Conservation (phyloP, 768 basidiomycete genomes). For the Hebeloma cylindrosporum region DNA sequence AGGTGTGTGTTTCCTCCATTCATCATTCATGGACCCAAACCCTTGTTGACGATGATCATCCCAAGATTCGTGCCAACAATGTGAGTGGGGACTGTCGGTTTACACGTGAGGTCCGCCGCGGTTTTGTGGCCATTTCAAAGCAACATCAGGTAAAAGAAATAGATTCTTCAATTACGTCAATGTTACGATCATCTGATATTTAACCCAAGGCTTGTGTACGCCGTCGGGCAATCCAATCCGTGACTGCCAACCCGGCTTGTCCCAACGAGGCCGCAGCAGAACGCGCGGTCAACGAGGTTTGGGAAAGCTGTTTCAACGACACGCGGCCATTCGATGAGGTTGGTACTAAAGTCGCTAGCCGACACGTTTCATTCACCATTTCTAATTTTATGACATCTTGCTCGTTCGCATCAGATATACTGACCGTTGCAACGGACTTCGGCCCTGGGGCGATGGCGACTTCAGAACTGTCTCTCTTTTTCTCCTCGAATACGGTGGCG, state of each 20-base stretch:
- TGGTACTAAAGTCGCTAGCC: slow-evolving; percentile 6
- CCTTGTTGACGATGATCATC: slow-evolving; percentile 1
- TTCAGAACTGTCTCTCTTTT: too few species aligned
- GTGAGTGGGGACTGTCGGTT: slow-evolving; percentile 92
- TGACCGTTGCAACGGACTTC: slow-evolving; percentile 10
- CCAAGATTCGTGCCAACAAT: slow-evolving; percentile 91
- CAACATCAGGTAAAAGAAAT: slow-evolving; percentile 89
- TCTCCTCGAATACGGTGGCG: too few species aligned
- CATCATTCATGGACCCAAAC: background rate
- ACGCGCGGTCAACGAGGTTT: slow-evolving; percentile 92
- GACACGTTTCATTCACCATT: slow-evolving; percentile 1
- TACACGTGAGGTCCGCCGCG: slow-evolving; percentile 76
- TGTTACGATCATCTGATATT: slow-evolving; percentile 7
- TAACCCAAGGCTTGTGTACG: slow-evolving; percentile 78
- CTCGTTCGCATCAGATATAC: slow-evolving; percentile 21
- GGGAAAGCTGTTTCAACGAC: slow-evolving; percentile 94
- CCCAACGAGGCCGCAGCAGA: slow-evolving; percentile 76
- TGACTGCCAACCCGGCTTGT: slow-evolving; percentile 78
- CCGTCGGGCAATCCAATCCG: slow-evolving; percentile 80
- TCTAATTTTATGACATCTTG: slow-evolving; percentile 16
- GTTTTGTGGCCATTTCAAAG: slow-evolving; percentile 80
- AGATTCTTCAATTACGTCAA: slow-evolving; percentile 9
- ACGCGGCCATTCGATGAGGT: slow-evolving; percentile 98
- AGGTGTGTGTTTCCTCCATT: slow-evolving; percentile 54
- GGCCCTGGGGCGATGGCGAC: background rate